phyloP scores from a whole-genome alignment of 164 flowering plant species.

The Nymphaea thermarum region DNA sequence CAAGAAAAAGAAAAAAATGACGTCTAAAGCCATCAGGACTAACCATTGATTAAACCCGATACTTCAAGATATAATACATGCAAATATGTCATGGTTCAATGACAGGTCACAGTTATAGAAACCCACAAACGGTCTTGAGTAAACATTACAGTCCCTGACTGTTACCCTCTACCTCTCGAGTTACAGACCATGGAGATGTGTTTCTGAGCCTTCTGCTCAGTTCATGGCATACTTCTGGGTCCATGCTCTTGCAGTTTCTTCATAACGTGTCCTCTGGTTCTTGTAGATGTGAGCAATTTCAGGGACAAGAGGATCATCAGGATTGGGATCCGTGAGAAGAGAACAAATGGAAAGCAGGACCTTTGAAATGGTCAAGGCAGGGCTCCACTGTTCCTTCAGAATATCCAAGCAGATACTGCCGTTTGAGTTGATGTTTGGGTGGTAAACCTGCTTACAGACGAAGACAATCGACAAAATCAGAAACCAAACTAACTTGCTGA shows the following conservation, averaged over 20 bases:
- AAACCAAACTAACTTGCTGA: neutral
- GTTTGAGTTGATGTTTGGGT: conserved; percentile 36
- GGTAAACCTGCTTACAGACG: conserved; percentile 19
- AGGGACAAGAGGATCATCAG: conserved; percentile 33
- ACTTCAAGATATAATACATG: neutral
- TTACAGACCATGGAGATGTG: neutral
- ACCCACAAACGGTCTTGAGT: neutral
- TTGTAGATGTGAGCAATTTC: conserved; percentile 36
- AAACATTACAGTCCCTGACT: neutral
- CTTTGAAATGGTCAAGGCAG: conserved; percentile 36
- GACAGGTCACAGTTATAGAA: neutral
- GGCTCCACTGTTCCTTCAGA: conserved; percentile 42
- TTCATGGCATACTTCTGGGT: conserved; percentile 37
- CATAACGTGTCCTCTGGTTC: conserved; percentile 24
- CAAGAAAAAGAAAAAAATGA: neutral
- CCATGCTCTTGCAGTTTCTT: conserved; percentile 34
- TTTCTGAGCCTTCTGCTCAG: conserved; percentile 1
- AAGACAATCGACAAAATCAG: neutral
- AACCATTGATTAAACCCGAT: neutral
- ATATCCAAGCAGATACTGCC: conserved; percentile 38
- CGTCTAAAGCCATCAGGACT: neutral
- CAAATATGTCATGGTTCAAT: neutral
- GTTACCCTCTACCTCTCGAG: neutral
- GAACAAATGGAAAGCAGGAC: conserved; percentile 33
- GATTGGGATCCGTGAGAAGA: conserved; percentile 34